Evolutionary conservation across 129 eudicot species (phyloP), one percentile per base, ranked within the genome.

Genomic region (Erigeron canadensis): DNA sequence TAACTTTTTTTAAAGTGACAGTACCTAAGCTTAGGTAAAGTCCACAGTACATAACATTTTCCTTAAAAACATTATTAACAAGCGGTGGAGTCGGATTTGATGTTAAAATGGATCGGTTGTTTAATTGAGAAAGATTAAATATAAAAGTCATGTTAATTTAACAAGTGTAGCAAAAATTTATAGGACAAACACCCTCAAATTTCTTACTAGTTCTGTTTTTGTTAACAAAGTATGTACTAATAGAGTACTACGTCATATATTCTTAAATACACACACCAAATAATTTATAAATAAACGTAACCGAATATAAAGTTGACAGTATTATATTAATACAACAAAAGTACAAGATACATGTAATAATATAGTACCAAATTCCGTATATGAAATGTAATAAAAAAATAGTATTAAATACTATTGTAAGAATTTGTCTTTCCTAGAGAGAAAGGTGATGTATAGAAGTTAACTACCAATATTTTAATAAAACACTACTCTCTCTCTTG

Each of bases 231-330:
- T n/a, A n/a, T n/a, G n/a, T n/a, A n/a, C n/a, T n/a, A n/a, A n/a
- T n/a, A n/a, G n/a, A n/a, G n/a, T n/a, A n/a, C n/a, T n/a, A n/a
- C 75, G 71, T 77, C 81, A 77, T 46, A 77, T 77, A 77, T 69
- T 77, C 76, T 61, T 22, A 42, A 70, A 40, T 51, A 63, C 72
- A 47, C 60, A 60, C 28, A 66, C 54, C 34, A 61, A 2, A n/a
- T 46, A 72, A 3, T 8, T 2, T 28, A 28, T 28, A 28, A 28
- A 28, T 28, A 28, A 2, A 28, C 34, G 34, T 28, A 62, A 37
- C 67, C 45, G 45, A 62, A 62, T 62, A 64, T 51, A 40, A 45
- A 44, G 21, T 23, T 46, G 60, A 39, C 50, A 18, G 39, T 55
- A 10, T 37, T 46, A 55, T 56, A 17, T 56, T 40, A 3, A 5